Conservation (phyloP, 208 protist species). For the Herpetomonas tarakana region DNA sequence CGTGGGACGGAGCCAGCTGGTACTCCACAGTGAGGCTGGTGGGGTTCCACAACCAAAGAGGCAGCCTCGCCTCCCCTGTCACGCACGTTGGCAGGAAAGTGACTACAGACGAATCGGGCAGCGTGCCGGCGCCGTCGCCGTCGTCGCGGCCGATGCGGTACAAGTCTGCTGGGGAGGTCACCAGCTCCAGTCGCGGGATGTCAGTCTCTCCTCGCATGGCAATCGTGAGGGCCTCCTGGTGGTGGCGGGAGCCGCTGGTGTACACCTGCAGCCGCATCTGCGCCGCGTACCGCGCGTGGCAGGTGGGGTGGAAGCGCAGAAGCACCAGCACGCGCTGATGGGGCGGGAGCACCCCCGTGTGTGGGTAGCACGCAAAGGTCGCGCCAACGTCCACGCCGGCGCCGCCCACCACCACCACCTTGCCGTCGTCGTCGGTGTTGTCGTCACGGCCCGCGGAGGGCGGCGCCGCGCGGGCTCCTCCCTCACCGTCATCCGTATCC, state of each 20-base stretch:
- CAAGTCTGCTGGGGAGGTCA: constrained; percentile 7
- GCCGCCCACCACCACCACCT: constrained; percentile 2
- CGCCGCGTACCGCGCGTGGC: constrained; percentile 42
- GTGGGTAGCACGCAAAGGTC: constrained; percentile 53
- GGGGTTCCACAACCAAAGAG: constrained; percentile 69
- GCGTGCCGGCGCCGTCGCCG: constrained; percentile 22
- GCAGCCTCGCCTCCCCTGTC: constrained; percentile 45
- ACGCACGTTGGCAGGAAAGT: constrained; percentile 76
- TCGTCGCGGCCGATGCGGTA: constrained; percentile 1
- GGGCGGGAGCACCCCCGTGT: constrained; percentile 51
- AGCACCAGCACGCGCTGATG: constrained; percentile 43
- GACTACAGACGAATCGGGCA: constrained; percentile 25
- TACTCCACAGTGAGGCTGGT: constrained; percentile 70
- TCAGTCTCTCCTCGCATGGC: constrained; percentile 55
- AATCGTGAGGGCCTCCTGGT: constrained; percentile 30
- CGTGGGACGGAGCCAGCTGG: constrained; percentile 38
- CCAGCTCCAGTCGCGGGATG: constrained; percentile 30
- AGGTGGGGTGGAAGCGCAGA: constrained; percentile 51
- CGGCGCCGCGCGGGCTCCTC: constrained; percentile 11
- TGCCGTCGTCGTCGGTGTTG: background rate
- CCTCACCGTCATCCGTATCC: constrained; percentile 11
- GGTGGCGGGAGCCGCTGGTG: constrained; percentile 14
- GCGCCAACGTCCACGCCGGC: background rate
- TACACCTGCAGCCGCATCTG: constrained; percentile 41
- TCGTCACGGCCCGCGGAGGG: constrained; percentile 2